Evolutionary conservation across 2,329 filamentous ascomycete genomes (phyloP).

Genomic region (Colletotrichum tofieldiae): DNA sequence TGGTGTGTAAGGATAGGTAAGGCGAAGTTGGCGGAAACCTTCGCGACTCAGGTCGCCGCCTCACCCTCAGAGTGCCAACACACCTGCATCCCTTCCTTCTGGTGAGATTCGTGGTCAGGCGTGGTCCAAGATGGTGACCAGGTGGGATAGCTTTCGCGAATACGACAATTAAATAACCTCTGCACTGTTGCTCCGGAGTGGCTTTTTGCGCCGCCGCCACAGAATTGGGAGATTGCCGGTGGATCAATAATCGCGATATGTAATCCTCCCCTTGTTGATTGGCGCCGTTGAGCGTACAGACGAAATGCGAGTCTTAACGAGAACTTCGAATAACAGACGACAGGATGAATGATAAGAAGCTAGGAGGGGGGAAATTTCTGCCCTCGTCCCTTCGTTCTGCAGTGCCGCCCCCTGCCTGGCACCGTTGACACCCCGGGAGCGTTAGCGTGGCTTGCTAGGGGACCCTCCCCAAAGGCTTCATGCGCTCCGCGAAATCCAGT

Average conservation of each 20-base stretch:
- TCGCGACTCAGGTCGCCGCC: constrained; percentile 30
- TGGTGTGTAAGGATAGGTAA: constrained; percentile 5
- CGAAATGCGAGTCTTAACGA: neutral
- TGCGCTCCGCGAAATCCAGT: constrained; percentile 44
- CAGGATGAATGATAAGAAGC: constrained; percentile 3
- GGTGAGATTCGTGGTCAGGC: neutral
- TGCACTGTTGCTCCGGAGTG: neutral
- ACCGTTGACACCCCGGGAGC: constrained; percentile 29
- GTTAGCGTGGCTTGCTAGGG: constrained; percentile 28
- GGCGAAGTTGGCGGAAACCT: constrained; percentile 18
- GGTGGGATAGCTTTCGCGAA: neutral
- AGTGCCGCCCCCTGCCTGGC: constrained; percentile 9
- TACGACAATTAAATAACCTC: neutral
- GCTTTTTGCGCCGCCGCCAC: neutral
- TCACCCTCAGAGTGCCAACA: neutral
- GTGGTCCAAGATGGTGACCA: neutral
- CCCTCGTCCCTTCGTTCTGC: constrained; percentile 21
- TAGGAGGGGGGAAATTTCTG: constrained; percentile 15
- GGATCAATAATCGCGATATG: constrained; percentile 3
- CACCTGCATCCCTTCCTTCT: neutral
- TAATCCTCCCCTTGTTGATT: constrained; percentile 18
- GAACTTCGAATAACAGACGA: constrained; percentile 17
- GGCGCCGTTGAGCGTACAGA: neutral
- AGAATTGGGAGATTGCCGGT: constrained; percentile 26
- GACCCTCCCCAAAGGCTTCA: constrained; percentile 37